Percentiles rank a stretch among this genome's conserved stretches.
These are phyloP conservation scores for Mycosarcoma mackinlayi DNA, from an alignment of 1,284 basidiomycete genomes.

Conservation along the genomic window DNA sequence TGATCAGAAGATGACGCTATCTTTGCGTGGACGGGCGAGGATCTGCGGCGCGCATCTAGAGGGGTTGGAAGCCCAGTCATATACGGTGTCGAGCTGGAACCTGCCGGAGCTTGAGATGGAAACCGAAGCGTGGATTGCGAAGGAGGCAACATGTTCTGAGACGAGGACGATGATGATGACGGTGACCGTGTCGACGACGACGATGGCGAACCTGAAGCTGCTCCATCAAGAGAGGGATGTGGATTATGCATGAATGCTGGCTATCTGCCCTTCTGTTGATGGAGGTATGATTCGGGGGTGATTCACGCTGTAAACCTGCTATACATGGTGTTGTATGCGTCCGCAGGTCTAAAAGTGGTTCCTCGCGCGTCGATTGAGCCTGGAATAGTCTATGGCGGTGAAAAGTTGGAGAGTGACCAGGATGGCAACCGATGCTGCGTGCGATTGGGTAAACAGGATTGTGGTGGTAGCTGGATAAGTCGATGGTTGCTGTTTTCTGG, in stretches of 20 bases:
- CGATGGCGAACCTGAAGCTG: too few relatives aligned
- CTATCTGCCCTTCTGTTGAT: neutral
- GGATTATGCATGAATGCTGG: conserved; percentile 10
- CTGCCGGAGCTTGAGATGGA: conserved; percentile 19
- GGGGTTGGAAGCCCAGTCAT: neutral
- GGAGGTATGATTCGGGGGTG: neutral
- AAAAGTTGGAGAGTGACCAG: too few relatives aligned
- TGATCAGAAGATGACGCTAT: neutral
- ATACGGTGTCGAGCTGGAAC: conserved; percentile 1
- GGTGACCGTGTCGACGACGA: neutral
- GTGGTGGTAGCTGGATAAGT: neutral
- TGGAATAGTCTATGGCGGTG: too few relatives aligned
- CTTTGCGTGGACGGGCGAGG: conserved; percentile 16
- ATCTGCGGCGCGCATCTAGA: conserved; percentile 21
- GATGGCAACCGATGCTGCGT: too few relatives aligned
- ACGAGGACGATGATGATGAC: conserved; percentile 1
- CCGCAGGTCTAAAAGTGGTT: too few relatives aligned
- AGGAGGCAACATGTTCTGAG: conserved; percentile 32
- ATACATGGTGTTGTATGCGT: neutral
- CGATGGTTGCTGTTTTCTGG: too few relatives aligned
- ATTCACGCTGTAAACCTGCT: neutral
- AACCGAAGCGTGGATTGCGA: conserved; percentile 38
- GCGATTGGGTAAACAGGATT: too few relatives aligned
- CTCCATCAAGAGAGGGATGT: conserved; percentile 21
- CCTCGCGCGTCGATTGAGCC: too few relatives aligned